Conservation (phyloP, 2,329 filamentous ascomycete genomes). For the Atkinsonella hypoxylon region DNA sequence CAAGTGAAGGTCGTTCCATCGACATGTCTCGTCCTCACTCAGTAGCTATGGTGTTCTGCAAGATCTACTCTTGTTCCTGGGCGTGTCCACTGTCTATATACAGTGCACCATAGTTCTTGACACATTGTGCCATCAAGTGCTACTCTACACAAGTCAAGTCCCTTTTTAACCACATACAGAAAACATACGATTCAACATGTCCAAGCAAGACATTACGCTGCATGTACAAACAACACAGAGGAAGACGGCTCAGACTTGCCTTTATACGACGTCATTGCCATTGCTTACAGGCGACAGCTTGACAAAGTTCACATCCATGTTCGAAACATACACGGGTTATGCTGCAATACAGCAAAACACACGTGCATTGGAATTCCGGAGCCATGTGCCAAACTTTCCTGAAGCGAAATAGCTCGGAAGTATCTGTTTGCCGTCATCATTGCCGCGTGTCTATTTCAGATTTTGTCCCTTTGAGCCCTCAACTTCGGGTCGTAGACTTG, state of each 20-base stretch:
- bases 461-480: background rate
- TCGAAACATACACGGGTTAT: conserved; percentile 29
- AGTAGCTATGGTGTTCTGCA: too few relatives aligned
- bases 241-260: conserved; percentile 50
- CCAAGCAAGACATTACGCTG: background rate
- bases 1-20: too few relatives aligned
- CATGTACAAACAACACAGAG: background rate
- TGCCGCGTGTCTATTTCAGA: conserved; percentile 22
- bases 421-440: conserved; percentile 63
- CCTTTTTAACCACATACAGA: too few relatives aligned
- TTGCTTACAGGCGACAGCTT: conserved; percentile 8
- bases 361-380: conserved; percentile 12
- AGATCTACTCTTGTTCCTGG: too few relatives aligned
- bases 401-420: conserved; percentile 49
- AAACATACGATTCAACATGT: background rate
- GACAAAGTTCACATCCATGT: background rate
- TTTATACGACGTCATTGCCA: conserved; percentile 41
- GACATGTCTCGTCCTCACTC: too few relatives aligned
- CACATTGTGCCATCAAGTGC: too few relatives aligned
- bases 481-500: background rate
- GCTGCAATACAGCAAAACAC: conserved; percentile 35
- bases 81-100: too few relatives aligned
- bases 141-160: too few relatives aligned
- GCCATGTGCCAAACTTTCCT: background rate
- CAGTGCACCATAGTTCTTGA: too few relatives aligned